A percentile compares a stretch with the other conserved stretches of the same genome.
Evolutionary conservation across 495 filamentous ascomycete species (phyloP).

Genomic region (Neurospora terricola): DNA sequence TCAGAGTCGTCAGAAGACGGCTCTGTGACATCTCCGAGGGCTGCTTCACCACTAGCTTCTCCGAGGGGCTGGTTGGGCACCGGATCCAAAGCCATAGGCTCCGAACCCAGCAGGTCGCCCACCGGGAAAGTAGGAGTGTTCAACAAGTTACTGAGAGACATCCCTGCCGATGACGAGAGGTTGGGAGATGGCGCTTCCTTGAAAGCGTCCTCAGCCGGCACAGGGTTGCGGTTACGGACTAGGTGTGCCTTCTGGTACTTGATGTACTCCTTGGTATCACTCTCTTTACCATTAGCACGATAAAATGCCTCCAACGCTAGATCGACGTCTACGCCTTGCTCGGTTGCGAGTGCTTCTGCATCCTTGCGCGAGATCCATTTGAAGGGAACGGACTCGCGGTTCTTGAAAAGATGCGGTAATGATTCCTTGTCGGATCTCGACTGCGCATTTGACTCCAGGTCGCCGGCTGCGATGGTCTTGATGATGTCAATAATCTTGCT

Average conservation of each 20-base stretch:
- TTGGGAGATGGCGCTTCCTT: slow-evolving; percentile 9
- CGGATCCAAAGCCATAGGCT: slow-evolving; percentile 23
- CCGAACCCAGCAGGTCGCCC: slow-evolving; percentile 4
- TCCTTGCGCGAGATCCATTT: slow-evolving; percentile 31
- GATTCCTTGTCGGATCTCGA: slow-evolving; percentile 32
- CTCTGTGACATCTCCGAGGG: slow-evolving; percentile 11
- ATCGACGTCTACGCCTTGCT: slow-evolving; percentile 40
- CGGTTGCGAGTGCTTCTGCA: slow-evolving; percentile 12
- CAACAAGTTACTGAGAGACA: slow-evolving; percentile 2
- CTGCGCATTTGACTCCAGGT: slow-evolving; percentile 59
- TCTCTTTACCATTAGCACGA: slow-evolving; percentile 59
- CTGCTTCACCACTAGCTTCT: slow-evolving; percentile 9
- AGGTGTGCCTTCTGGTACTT: slow-evolving; percentile 36
- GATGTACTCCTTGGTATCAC: slow-evolving; percentile 64
- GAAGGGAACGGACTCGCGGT: slow-evolving; percentile 14
- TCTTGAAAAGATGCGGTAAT: slow-evolving; percentile 16
- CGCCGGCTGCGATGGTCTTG: slow-evolving; percentile 64
- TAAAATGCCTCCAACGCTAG: slow-evolving; percentile 72
- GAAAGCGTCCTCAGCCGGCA: slow-evolving; percentile 50
- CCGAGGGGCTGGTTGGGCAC: slow-evolving; percentile 10
- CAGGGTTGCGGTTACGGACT: slow-evolving; percentile 45
- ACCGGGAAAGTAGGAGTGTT: not conserved
- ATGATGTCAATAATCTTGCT: slow-evolving; percentile 79
- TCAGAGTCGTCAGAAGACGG: slow-evolving; percentile 16
- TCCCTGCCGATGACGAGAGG: not conserved